These are phyloP conservation scores for Letharia lupina DNA, from an alignment of 495 filamentous ascomycete genomes.

Conservation along the genomic window DNA sequence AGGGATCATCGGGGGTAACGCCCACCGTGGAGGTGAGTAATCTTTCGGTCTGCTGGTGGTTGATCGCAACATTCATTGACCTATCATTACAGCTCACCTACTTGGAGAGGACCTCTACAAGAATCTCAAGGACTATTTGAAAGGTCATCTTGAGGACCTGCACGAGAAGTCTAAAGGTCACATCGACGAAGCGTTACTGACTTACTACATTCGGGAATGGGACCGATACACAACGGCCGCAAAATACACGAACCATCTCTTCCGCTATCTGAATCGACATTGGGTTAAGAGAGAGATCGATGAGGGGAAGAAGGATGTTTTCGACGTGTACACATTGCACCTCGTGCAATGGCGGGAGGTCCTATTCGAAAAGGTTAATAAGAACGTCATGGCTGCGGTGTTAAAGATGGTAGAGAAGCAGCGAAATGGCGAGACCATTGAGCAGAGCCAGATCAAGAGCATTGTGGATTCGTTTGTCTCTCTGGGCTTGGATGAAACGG, in stretches of 20 bases:
- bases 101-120: conserved; percentile 95
- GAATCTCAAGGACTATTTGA: conserved; percentile 76
- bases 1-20: conserved; percentile 42
- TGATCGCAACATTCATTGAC: conserved; percentile 24
- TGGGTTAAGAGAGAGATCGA: conserved; percentile 99
- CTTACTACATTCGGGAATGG: conserved; percentile 97
- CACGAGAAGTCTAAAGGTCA: conserved; percentile 62
- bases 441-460: conserved; percentile 91
- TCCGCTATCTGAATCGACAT: conserved; percentile 93
- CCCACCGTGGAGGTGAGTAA: conserved; percentile 70
- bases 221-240: conserved; percentile 88
- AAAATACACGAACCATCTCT: conserved; percentile 94
- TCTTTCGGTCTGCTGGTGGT: conserved; percentile 17
- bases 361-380: conserved; percentile 73
- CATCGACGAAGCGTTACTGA: conserved; percentile 79
- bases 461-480: conserved; percentile 97
- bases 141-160: conserved; percentile 60
- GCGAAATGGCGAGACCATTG: conserved; percentile 94
- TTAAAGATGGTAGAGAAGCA: conserved; percentile 95
- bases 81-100: conserved; percentile 60
- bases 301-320: conserved; percentile 96
- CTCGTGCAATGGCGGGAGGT: conserved; percentile 90
- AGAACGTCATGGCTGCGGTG: conserved; percentile 89
- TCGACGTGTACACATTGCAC: conserved; percentile 95
- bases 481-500: conserved; percentile 85